A percentile compares a stretch with the other conserved stretches of the same genome.
Evolutionary conservation across 192 early-diverging fungal genomes (phyloP).

Genomic region (Gonapodya sp.): DNA sequence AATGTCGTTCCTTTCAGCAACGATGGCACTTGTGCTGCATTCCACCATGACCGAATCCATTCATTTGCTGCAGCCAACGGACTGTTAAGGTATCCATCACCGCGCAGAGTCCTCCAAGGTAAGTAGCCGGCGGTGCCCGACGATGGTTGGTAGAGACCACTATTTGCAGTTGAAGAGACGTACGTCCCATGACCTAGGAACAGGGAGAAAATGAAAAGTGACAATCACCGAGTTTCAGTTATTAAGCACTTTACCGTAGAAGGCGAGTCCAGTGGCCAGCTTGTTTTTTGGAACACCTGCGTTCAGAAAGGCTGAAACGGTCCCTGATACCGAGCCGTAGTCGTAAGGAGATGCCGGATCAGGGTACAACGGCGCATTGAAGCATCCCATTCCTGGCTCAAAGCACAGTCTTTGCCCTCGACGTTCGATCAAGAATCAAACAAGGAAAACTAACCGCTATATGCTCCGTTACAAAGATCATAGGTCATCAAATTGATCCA

Average conservation of each 20-base stretch:
- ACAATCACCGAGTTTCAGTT: too few relatives aligned
- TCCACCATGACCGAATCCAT: neutral
- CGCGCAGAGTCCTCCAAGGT: neutral
- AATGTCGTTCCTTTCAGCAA: neutral
- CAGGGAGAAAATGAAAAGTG: too few relatives aligned
- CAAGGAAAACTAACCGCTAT: too few relatives aligned
- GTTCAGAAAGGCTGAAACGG: neutral
- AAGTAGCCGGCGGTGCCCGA: neutral
- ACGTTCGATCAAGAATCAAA: too few relatives aligned
- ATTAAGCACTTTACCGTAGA: conserved; percentile 1
- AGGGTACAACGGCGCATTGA: neutral
- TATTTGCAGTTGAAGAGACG: neutral
- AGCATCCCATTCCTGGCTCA: neutral
- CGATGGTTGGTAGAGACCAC: neutral
- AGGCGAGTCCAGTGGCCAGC: neutral
- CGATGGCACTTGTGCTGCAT: neutral
- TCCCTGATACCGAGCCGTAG: neutral
- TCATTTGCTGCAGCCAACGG: neutral
- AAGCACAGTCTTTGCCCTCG: too few relatives aligned
- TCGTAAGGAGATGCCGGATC: neutral
- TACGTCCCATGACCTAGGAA: neutral
- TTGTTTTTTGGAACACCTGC: neutral
- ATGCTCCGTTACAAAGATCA: neutral
- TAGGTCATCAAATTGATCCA: conserved; percentile 8
- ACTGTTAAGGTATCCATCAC: neutral